A percentile compares a stretch with the other conserved stretches of the same genome.
These are phyloP conservation scores for Aspergillus oerlinghausenensis DNA, from an alignment of 2,329 filamentous ascomycete species.

Conservation along the genomic window DNA sequence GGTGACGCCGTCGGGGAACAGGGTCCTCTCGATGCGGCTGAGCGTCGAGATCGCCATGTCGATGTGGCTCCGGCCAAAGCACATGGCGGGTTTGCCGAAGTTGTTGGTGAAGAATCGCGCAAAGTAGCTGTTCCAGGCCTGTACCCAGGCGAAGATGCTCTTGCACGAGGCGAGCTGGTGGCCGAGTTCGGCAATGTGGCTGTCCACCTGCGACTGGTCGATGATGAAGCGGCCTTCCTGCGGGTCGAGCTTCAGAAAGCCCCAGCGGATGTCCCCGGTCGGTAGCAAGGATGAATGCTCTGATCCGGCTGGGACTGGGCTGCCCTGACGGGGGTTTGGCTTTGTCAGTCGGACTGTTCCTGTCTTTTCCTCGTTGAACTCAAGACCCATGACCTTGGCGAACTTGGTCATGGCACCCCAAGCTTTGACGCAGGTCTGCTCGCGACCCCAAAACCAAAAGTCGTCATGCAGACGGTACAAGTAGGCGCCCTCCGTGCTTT, in stretches of 20 bases:
- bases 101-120: conserved; percentile 55
- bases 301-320: conserved; percentile 6
- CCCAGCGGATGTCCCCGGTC: conserved; percentile 53
- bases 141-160: conserved; percentile 56
- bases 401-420: conserved; percentile 59
- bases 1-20: conserved; percentile 50
- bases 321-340: conserved; percentile 4
- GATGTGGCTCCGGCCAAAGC: conserved; percentile 53
- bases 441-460: conserved; percentile 62
- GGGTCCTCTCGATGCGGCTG: conserved; percentile 47
- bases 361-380: conserved; percentile 56
- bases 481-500: conserved; percentile 49
- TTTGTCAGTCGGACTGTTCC: conserved; percentile 44
- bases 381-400: conserved; percentile 51
- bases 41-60: conserved; percentile 52
- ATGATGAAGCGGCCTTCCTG: conserved; percentile 54
- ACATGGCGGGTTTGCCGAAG: conserved; percentile 53
- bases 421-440: conserved; percentile 50
- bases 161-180: conserved; percentile 53
- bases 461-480: conserved; percentile 62
- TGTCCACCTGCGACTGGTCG: conserved; percentile 54
- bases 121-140: conserved; percentile 58
- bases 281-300: conserved; percentile 37
- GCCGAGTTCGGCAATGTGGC: conserved; percentile 56
- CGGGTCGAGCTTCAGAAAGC: conserved; percentile 55